Conservation (phyloP, 1,139 yeast genomes). For the Zygosaccharomyces sapae region DNA sequence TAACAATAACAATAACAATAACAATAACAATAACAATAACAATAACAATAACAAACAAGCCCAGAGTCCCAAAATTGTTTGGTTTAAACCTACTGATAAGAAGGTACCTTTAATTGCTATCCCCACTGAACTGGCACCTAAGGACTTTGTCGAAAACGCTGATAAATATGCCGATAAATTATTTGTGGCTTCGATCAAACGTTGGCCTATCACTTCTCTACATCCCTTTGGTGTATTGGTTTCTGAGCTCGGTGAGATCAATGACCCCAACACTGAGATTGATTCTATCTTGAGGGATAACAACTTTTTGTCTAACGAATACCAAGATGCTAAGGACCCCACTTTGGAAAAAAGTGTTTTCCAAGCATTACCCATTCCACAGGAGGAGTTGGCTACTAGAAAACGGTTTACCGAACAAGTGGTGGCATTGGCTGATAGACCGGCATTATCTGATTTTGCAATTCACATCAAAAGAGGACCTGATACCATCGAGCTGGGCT, state of each 20-base stretch:
- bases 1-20: too few species aligned
- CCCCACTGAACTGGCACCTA: constrained; percentile 97
- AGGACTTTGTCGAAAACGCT: constrained; percentile 89
- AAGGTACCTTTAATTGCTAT: constrained; percentile 96
- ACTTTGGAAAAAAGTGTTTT: constrained; percentile 33
- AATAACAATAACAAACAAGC: constrained; percentile 34
- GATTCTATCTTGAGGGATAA: constrained; percentile 90
- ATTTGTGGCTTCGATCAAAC: constrained; percentile 90
- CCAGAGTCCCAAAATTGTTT: constrained; percentile 84
- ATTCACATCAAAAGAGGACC: constrained; percentile 62
- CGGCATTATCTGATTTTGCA: constrained; percentile 64
- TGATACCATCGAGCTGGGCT: constrained; percentile 56
- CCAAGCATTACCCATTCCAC: constrained; percentile 28
- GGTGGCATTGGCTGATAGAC: constrained; percentile 62
- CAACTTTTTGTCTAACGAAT: constrained; percentile 85
- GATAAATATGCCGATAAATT: constrained; percentile 75
- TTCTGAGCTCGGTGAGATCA: constrained; percentile 78
- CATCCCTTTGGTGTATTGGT: constrained; percentile 96
- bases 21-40: not conserved
- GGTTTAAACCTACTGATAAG: constrained; percentile 98
- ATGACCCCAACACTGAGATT: constrained; percentile 73
- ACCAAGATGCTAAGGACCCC: constrained; percentile 48
- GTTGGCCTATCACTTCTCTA: constrained; percentile 98
- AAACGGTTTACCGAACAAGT: constrained; percentile 52
- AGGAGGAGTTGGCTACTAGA: constrained; percentile 44